A percentile compares a stretch with the other conserved stretches of the same genome.
These are phyloP conservation scores for Karstenula rhodostoma DNA, from an alignment of 2,329 filamentous ascomycete species.

Conservation along the genomic window DNA sequence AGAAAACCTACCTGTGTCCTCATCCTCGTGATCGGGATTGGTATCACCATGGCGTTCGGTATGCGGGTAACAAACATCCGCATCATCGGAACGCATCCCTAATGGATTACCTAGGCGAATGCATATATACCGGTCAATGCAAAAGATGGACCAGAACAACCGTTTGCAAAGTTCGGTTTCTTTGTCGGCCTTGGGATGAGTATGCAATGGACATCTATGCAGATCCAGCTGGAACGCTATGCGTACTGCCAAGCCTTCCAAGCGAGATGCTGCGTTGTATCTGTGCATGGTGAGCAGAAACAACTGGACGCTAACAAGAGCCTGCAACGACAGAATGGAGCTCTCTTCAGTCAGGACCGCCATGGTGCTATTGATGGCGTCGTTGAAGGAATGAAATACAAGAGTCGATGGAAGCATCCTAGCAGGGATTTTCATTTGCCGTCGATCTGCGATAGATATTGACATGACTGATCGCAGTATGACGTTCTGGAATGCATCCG, in stretches of 20 bases:
- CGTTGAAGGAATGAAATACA: conserved; percentile 31
- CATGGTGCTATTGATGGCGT: conserved; percentile 29
- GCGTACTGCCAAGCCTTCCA: conserved; percentile 32
- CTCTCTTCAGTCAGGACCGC: conserved; percentile 30
- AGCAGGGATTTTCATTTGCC: conserved; percentile 21
- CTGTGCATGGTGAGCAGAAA: conserved; percentile 35
- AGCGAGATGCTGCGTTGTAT: conserved; percentile 35
- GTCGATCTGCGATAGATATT: conserved; percentile 31
- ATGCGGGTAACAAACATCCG: conserved; percentile 34
- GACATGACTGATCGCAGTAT: conserved; percentile 35
- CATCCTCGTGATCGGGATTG: background rate
- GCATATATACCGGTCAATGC: conserved; percentile 35
- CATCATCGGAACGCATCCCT: conserved; percentile 30
- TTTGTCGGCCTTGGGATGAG: conserved; percentile 13
- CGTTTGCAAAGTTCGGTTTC: conserved; percentile 33
- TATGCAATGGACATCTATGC: conserved; percentile 26
- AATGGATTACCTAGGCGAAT: conserved; percentile 33
- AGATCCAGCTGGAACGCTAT: conserved; percentile 31
- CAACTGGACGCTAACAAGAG: conserved; percentile 33
- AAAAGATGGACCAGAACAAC: conserved; percentile 35
- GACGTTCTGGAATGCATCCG: conserved; percentile 24
- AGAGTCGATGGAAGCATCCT: conserved; percentile 23
- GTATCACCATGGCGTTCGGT: conserved; percentile 23
- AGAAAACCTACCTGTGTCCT: conserved; percentile 12
- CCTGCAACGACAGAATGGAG: conserved; percentile 33